phyloP scores from a whole-genome alignment of 495 filamentous ascomycete species.

The Neurospora sp. region DNA sequence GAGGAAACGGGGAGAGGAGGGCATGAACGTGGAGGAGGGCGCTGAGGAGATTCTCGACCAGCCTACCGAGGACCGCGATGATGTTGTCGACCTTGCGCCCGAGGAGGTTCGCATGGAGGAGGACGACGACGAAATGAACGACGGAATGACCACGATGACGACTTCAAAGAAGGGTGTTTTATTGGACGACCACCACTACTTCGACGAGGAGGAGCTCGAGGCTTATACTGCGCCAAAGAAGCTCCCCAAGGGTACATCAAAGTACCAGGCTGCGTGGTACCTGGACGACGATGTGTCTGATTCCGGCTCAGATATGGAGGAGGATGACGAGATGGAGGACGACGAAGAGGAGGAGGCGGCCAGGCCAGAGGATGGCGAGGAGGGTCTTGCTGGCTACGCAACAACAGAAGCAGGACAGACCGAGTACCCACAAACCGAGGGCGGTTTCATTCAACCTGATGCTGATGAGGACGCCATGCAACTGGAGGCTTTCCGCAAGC shows the following conservation, averaged over 20 bases:
- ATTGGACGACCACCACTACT: conserved; percentile 95
- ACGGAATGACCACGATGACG: conserved; percentile 41
- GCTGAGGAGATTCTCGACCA: conserved; percentile 47
- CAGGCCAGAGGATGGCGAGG: conserved; percentile 63
- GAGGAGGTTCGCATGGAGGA: conserved; percentile 76
- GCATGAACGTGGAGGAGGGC: conserved; percentile 57
- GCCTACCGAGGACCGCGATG: conserved; percentile 70
- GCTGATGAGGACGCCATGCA: conserved; percentile 77
- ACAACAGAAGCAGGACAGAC: conserved; percentile 70
- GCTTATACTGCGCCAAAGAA: conserved; percentile 48
- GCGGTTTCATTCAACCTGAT: conserved; percentile 73
- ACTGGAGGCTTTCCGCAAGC: conserved; percentile 66
- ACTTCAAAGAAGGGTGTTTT: conserved; percentile 63
- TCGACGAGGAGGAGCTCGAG: conserved; percentile 69
- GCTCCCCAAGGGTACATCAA: conserved; percentile 82
- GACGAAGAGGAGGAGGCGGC: conserved; percentile 39
- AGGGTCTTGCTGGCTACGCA: conserved; percentile 56
- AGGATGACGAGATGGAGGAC: conserved; percentile 62
- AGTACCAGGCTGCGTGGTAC: conserved; percentile 91
- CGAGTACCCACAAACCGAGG: conserved; percentile 79
- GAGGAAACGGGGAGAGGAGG: conserved; percentile 48
- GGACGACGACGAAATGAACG: conserved; percentile 43
- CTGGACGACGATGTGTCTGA: conserved; percentile 72
- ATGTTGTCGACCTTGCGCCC: conserved; percentile 65
- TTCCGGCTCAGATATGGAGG: conserved; percentile 73